Evolutionary conservation across 2,329 filamentous ascomycete species (phyloP), one percentile per base, ranked within the genome.

Genomic region (Cytospora paraplurivora): DNA sequence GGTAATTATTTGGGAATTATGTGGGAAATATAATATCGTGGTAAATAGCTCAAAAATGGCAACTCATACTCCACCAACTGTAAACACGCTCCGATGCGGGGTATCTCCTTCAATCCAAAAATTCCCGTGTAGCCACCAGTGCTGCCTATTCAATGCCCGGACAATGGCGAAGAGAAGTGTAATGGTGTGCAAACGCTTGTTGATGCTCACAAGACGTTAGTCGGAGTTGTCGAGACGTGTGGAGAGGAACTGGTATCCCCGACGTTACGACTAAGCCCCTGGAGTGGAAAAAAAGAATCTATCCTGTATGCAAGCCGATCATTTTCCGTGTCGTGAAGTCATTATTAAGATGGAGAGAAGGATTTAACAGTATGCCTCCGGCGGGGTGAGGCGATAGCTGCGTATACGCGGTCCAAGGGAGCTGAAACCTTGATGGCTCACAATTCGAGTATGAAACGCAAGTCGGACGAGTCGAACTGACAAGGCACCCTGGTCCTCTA

Each of bases 271-370:
- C 56, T 37, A 13, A 44, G 38, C 38, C 21, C 33, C 34, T 27
- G 12, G 50, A 47, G 37, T 38, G 35, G 49, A 8, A 37, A 52
- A 52, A 15, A 12, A n/a, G 15, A 19, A 44, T 41, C 47, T 44
- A 32, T 49, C 50, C 32, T 49, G 27, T 56, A 32, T 51, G 27
- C 47, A 57, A 51, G 21, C 60, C 53, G 53, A 44, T 51, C 53
- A n/a, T 52, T 12, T 21, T 47, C 54, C 60, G 47, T 19, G 34
- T 62, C 53, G 52, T 51, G 34, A 21, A 51, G 44, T 62, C 53
- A 37, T 62, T 17, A 62, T 52, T 32, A 27, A 11, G 33, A 21
- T n/a, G 44, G 17, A 41, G 19, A 8, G 19, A 27, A 41, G n/a
- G 7, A 27, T 15, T 8, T 19, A 15, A 27, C 32, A 56, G n/a